phyloP scores from a whole-genome alignment of 805 yeast genomes.

The Isabelozyma pseudorhagii region DNA sequence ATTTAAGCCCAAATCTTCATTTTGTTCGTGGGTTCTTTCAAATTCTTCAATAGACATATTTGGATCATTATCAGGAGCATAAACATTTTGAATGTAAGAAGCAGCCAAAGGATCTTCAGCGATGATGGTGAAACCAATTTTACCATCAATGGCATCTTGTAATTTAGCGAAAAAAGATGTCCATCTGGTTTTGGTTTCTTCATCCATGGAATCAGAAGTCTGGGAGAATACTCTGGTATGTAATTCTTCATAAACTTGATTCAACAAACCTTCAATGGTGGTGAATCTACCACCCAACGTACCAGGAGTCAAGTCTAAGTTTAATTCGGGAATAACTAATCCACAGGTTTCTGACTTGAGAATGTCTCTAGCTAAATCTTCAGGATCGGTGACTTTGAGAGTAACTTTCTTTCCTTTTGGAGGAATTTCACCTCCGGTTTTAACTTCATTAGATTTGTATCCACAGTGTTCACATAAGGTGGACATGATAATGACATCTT shows the following conservation, averaged over 20 bases:
- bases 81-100: conserved; percentile 94
- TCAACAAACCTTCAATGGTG: conserved; percentile 88
- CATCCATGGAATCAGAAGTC: conserved; percentile 90
- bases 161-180: conserved; percentile 67
- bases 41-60: conserved; percentile 89
- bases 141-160: conserved; percentile 78
- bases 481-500: conserved; percentile 95
- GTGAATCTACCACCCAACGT: conserved; percentile 98
- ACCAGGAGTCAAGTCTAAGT: conserved; percentile 89
- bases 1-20: conserved; percentile 84
- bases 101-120: conserved; percentile 96
- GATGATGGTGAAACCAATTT: conserved; percentile 72
- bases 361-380: conserved; percentile 91
- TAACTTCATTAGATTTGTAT: conserved; percentile 94
- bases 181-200: conserved; percentile 79
- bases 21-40: conserved; percentile 84
- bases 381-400: conserved; percentile 78
- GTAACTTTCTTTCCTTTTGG: conserved; percentile 73
- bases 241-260: conserved; percentile 87
- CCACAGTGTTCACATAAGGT: conserved; percentile 93
- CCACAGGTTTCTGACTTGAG: conserved; percentile 94
- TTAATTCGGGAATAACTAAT: conserved; percentile 78
- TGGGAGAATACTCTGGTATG: conserved; percentile 79
- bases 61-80: conserved; percentile 98
- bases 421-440: conserved; percentile 97